These are phyloP conservation scores for Scutellaria galericulata DNA, from an alignment of 257 asterid genomes.

Conservation along the genomic window DNA sequence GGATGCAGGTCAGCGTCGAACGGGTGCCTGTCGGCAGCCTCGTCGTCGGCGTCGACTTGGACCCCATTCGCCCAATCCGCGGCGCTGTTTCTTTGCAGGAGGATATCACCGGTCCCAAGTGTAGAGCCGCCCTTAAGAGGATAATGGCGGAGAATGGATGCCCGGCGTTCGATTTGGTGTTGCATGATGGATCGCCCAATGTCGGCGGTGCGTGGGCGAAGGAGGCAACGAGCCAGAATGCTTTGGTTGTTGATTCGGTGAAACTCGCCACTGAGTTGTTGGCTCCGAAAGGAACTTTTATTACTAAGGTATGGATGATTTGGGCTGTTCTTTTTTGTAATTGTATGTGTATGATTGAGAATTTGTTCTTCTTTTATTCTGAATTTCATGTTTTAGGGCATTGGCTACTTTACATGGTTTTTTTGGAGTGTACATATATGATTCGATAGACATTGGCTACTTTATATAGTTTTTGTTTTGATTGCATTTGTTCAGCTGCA, in stretches of 20 bases:
- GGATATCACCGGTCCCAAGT: conserved; percentile 76
- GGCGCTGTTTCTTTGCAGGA: conserved; percentile 84
- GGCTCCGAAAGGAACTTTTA: conserved; percentile 86
- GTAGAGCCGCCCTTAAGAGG: conserved; percentile 60
- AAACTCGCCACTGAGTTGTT: conserved; percentile 81
- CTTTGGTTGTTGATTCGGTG: conserved; percentile 86
- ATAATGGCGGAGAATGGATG: conserved; percentile 79
- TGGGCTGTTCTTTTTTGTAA: neutral
- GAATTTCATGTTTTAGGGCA: neutral
- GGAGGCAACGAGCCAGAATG: conserved; percentile 90
- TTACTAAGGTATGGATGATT: conserved; percentile 66
- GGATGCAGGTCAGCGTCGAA: conserved; percentile 92
- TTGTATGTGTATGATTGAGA: neutral
- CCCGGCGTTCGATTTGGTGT: conserved; percentile 75
- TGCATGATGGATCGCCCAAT: conserved; percentile 93
- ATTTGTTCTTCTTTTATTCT: neutral
- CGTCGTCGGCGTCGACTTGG: conserved; percentile 87
- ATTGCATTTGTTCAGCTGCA: neutral
- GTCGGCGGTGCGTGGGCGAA: conserved; percentile 97
- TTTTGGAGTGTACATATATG: neutral
- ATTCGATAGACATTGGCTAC: neutral
- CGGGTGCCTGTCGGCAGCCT: conserved; percentile 83
- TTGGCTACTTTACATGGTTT: no score
- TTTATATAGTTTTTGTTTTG: neutral
- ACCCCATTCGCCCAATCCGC: conserved; percentile 76